Base-by-base conservation (phyloP, 2,329 filamentous ascomycete genomes). In the Ceratocystiopsis sp. region DNA sequence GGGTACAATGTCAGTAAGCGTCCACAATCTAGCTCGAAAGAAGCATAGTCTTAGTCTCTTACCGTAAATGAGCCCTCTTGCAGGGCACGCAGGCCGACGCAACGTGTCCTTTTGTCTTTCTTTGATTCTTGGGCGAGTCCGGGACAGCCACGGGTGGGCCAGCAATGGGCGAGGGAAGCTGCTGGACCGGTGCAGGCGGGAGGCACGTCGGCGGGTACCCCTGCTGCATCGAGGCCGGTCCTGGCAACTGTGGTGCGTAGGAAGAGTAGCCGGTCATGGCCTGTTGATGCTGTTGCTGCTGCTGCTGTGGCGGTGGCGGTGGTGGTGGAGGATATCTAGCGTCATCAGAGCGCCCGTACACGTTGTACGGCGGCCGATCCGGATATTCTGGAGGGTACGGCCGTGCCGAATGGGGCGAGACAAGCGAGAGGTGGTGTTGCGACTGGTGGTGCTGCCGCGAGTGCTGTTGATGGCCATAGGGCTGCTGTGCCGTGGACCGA, bases 81-180 rank as follows among this genome's bases (percentile, higher is more conserved):
- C 84, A 91, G 47, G 85, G 84, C 51, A 89, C 78, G 57, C 84
- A 91, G 21, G 84, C 84, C 34, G 82, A 87, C 41, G 82, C 81
- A 42, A 89, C 84, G 63, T 91, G 84, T 14, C 81, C 80, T 56
- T 85, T 85, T 7, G 79, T 78, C 57, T 80, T 80, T 50, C 76
- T 67, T 48, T 77, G 73, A 8, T 72, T 65, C 52, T 75, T 78
- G 2, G 74, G 71, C 35, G 74, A 75, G 12, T 67, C 69, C 3
- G 65, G 58, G 34, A 64, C 59, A 19, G 8, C 21, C 21, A 21
- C 8, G 4, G 21, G 8, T 8, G 21, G 8, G 21, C 21, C 21
- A n/a, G 61, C 55, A 10, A 59, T 55, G 2, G 66, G 61, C 48
- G 67, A 69, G 8, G 65, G 58, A 29, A 64, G 59, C 19, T 59